These are phyloP conservation scores for Claviceps capensis DNA, from an alignment of 2,329 filamentous ascomycete genomes.

Conservation along the genomic window DNA sequence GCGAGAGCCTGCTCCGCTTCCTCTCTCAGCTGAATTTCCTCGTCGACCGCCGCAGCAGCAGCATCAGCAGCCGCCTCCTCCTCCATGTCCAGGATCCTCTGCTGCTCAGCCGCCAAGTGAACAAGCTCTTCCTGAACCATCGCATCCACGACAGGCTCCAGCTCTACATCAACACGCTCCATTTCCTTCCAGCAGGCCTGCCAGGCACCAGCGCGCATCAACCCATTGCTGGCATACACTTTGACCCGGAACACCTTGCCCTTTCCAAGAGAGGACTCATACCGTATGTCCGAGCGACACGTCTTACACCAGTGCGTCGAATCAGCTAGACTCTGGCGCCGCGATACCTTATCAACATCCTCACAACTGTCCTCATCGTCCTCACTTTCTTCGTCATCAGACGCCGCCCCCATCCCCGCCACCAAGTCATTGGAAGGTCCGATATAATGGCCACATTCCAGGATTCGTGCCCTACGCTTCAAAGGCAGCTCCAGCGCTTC, in stretches of 20 bases:
- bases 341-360: constrained; percentile 14
- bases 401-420: constrained; percentile 10
- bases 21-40: constrained; percentile 13
- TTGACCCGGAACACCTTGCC: constrained; percentile 61
- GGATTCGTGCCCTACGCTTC: constrained; percentile 48
- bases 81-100: constrained; percentile 23
- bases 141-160: constrained; percentile 58
- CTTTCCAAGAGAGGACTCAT: constrained; percentile 36
- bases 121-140: constrained; percentile 46
- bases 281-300: constrained; percentile 41
- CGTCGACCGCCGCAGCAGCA: constrained; percentile 5
- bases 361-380: constrained; percentile 32
- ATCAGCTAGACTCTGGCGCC: constrained; percentile 11
- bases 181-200: constrained; percentile 91
- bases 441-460: constrained; percentile 66
- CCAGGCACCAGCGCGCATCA: constrained; percentile 90
- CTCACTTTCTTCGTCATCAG: constrained; percentile 28
- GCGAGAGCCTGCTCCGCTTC: constrained; percentile 12
- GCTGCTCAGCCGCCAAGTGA: constrained; percentile 32
- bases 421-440: constrained; percentile 40
- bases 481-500: constrained; percentile 61
- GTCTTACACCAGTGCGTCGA: constrained; percentile 42
- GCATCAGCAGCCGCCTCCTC: constrained; percentile 9
- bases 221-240: constrained; percentile 85
- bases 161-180: constrained; percentile 94